Conservation (phyloP, 1,139 yeast genomes). For the Diutina neorugosa region DNA sequence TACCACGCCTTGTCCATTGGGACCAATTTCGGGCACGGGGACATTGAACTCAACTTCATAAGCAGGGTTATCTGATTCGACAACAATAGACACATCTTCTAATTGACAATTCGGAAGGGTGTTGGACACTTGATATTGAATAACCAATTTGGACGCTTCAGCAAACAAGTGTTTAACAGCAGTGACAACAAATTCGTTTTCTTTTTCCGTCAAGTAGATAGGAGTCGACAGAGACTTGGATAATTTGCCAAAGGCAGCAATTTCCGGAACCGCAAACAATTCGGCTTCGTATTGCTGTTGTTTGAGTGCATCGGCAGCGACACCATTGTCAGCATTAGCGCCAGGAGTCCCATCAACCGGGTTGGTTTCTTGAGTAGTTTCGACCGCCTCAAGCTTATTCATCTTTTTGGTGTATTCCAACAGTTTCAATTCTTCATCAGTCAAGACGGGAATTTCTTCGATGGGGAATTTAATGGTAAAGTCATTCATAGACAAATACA, state of each 20-base stretch:
- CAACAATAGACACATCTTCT: slow-evolving; percentile 67
- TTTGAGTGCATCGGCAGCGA: slow-evolving; percentile 31
- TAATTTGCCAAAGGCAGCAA: slow-evolving; percentile 59
- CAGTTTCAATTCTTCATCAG: slow-evolving; percentile 54
- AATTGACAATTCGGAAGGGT: slow-evolving; percentile 70
- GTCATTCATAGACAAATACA: slow-evolving; percentile 45
- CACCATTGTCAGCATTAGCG: slow-evolving; percentile 7
- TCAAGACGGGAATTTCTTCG: slow-evolving; percentile 45
- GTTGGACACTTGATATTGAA: slow-evolving; percentile 78
- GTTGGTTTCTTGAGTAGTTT: slow-evolving; percentile 13
- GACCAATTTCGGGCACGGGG: slow-evolving; percentile 61
- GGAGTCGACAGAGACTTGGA: slow-evolving; percentile 55
- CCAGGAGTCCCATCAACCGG: background rate
- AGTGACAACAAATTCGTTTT: slow-evolving; percentile 84
- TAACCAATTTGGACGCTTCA: slow-evolving; percentile 54
- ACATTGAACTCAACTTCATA: slow-evolving; percentile 63
- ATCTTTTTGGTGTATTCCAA: slow-evolving; percentile 46
- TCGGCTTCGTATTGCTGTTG: slow-evolving; percentile 59
- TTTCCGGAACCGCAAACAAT: slow-evolving; percentile 56
- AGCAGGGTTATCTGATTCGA: slow-evolving; percentile 49
- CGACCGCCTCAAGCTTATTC: slow-evolving; percentile 33
- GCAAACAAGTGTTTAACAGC: slow-evolving; percentile 74
- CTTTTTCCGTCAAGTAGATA: slow-evolving; percentile 74
- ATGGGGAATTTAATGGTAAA: slow-evolving; percentile 64
- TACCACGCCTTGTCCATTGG: slow-evolving; percentile 60